Conservation (phyloP, 2,329 filamentous ascomycete species). For the Pestalotiopsis sp. region DNA sequence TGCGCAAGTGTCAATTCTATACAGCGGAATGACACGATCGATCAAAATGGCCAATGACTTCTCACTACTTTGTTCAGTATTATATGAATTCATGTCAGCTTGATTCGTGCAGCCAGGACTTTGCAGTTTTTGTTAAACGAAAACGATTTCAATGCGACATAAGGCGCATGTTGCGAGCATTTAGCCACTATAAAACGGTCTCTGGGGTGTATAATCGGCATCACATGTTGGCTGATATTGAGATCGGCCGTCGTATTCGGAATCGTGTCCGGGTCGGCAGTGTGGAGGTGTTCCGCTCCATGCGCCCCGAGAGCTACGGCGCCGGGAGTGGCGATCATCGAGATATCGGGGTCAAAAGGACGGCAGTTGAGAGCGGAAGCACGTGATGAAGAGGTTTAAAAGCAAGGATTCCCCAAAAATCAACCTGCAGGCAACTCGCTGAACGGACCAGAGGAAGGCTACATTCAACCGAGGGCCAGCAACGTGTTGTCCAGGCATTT, state of each 20-base stretch:
- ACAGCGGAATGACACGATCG: neutral
- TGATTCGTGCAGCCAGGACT: neutral
- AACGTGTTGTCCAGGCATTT: neutral
- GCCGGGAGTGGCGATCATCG: neutral
- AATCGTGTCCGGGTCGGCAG: conserved; percentile 1
- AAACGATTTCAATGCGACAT: neutral
- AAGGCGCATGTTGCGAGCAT: neutral
- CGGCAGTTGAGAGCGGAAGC: neutral
- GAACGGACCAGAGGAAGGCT: neutral
- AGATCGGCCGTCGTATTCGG: conserved; percentile 3
- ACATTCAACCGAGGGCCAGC: neutral
- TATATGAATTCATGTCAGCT: neutral
- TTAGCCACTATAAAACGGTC: too few species aligned
- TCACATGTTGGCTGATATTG: neutral
- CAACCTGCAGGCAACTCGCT: too few species aligned
- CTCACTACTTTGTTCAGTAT: neutral
- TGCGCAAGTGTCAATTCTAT: neutral
- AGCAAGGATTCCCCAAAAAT: too few species aligned
- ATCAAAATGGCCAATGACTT: neutral
- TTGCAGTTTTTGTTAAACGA: neutral
- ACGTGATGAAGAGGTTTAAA: neutral
- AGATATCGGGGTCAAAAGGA: neutral
- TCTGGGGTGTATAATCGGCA: neutral
- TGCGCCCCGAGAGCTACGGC: neutral
- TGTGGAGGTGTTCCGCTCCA: neutral